Conservation (phyloP, 371 early-diverging fungal genomes). For the Mucor irregularis region DNA sequence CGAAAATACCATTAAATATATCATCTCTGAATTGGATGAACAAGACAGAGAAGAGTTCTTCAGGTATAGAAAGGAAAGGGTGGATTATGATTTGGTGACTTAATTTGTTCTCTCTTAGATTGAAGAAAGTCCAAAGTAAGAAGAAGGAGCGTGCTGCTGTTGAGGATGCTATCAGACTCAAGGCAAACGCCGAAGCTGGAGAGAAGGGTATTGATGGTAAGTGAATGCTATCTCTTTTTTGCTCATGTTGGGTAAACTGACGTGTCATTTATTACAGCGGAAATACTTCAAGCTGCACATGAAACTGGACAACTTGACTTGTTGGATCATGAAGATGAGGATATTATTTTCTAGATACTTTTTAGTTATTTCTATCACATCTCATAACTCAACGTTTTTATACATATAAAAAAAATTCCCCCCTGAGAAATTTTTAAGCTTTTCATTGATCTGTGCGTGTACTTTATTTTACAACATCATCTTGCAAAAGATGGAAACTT, state of each 20-base stretch:
- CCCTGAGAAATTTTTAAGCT: too few species aligned
- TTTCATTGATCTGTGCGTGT: too few species aligned
- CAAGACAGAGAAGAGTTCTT: conserved; percentile 99
- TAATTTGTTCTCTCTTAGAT: conserved; percentile 40
- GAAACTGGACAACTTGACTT: conserved; percentile 49
- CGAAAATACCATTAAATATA: conserved; percentile 98
- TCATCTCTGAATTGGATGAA: conserved; percentile 98
- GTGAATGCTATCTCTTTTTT: too few species aligned
- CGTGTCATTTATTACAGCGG: conserved; percentile 9
- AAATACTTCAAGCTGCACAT: conserved; percentile 37
- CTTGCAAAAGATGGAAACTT: too few species aligned
- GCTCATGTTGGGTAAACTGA: too few species aligned
- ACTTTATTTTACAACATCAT: too few species aligned
- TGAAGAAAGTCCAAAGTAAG: conserved; percentile 98
- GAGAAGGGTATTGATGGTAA: conserved; percentile 19
- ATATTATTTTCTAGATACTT: conserved; percentile 50
- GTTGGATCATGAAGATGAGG: conserved; percentile 59
- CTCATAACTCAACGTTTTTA: too few species aligned
- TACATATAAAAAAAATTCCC: too few species aligned
- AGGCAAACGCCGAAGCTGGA: conserved; percentile 20
- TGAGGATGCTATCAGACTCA: conserved; percentile 41
- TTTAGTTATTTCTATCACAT: too few species aligned
- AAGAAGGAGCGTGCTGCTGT: conserved; percentile 89
- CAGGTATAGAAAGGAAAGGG: conserved; percentile 48
- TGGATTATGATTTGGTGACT: not conserved